Evolutionary conservation across 75 land plant genomes (phyloP), one percentile per base, ranked within the genome.

Genomic region (Sequoiadendron giganteum): DNA sequence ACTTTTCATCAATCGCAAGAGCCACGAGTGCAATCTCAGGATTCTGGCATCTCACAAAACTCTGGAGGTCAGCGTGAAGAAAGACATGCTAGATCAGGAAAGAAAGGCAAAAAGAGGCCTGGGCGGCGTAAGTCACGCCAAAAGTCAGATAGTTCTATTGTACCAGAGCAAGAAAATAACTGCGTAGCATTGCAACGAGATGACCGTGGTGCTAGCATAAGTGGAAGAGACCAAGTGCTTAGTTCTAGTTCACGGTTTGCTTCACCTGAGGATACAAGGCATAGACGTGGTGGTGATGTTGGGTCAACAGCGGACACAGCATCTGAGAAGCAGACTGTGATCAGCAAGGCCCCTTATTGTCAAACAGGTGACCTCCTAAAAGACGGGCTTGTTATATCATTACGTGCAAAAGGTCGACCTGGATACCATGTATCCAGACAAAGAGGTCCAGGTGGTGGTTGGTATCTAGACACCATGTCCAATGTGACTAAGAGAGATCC

Each of bases 401-500:
- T 98, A 79, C 94, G 91, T 87, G 92, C 95, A 75, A 92, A 90
- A 87, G 96, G 93, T 88, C 90, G 87, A 38, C 65, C 93, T 68
- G 97, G 97, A 34, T 94, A 93, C 87, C 95, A 95, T 91, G 95
- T 98, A 13, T 94, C 99, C 13, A 87, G 99, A 89, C 97, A 98
- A 88, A 93, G 93, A 90, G 94, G 91, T 28, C 95, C 95, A 84
- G 99, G 96, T 84, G 98, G 99, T 61, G 98, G 97, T 42, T 98
- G 99, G 99, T 93, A 95, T 80, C 89, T 98, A 42, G 99, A 98
- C 85, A 88, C 90, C 52, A 90, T 97, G 91, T 89, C 95, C 19
- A 92, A 95, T 92, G 97, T 97, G 34, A 98, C 99, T 28, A 91
- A 88, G 88, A 91, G 96, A 85, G 99, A 98, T 90, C 99, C 99